These are phyloP conservation scores for Scytalidium lignicola DNA, from an alignment of 2,329 filamentous ascomycete species.

Conservation along the genomic window DNA sequence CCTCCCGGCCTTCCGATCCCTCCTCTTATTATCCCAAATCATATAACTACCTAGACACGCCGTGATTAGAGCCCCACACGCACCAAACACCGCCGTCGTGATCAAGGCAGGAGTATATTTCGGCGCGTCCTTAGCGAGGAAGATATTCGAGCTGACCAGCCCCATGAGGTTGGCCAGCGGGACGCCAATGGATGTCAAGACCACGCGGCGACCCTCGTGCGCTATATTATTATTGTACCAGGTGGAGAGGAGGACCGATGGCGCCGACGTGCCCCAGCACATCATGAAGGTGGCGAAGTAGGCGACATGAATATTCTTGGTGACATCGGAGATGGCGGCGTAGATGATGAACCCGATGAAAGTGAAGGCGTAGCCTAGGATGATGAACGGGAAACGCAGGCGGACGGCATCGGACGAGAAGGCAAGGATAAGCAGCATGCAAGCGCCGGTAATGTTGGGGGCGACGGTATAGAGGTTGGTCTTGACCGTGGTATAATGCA, in stretches of 20 bases:
- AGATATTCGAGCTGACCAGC: conserved; percentile 64
- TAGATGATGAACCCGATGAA: conserved; percentile 78
- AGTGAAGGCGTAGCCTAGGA: conserved; percentile 67
- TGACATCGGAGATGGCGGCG: conserved; percentile 54
- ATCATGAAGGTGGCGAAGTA: conserved; percentile 67
- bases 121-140: conserved; percentile 57
- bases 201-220: conserved; percentile 55
- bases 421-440: conserved; percentile 66
- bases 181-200: conserved; percentile 57
- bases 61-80: conserved; percentile 50
- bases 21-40: conserved; percentile 43
- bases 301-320: conserved; percentile 45
- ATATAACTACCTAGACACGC: conserved; percentile 54
- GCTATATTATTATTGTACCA: conserved; percentile 61
- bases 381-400: conserved; percentile 58
- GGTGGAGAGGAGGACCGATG: conserved; percentile 23
- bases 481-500: conserved; percentile 44
- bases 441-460: conserved; percentile 69
- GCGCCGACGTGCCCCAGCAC: conserved; percentile 40
- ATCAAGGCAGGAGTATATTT: conserved; percentile 62
- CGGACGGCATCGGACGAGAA: conserved; percentile 58
- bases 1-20: conserved; percentile 19
- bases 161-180: conserved; percentile 64
- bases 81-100: conserved; percentile 62
- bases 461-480: conserved; percentile 81